These are phyloP conservation scores for Daldinia caldariorum DNA, from an alignment of 495 filamentous ascomycete species.

Conservation along the genomic window DNA sequence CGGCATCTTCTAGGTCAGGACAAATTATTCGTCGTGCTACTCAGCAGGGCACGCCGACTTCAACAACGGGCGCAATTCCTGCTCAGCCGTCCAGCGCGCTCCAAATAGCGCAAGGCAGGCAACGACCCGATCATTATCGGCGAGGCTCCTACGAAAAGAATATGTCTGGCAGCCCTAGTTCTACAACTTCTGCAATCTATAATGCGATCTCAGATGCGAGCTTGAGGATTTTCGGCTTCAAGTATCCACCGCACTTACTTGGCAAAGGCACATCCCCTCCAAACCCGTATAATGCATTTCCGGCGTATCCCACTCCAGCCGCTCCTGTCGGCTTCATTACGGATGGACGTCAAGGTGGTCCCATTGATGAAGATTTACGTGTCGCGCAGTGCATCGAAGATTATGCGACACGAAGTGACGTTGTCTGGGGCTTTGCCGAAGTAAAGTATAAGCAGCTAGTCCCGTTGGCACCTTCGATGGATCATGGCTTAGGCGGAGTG, in stretches of 20 bases:
- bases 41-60: slow-evolving; percentile 70
- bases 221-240: slow-evolving; percentile 80
- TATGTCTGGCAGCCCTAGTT: slow-evolving; percentile 78
- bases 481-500: slow-evolving; percentile 71
- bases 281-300: slow-evolving; percentile 80
- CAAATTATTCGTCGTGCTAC: slow-evolving; percentile 64
- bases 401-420: slow-evolving; percentile 88
- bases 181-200: slow-evolving; percentile 86
- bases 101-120: slow-evolving; percentile 69
- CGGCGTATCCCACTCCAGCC: slow-evolving; percentile 78
- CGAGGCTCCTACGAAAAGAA: slow-evolving; percentile 80
- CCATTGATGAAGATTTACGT: slow-evolving; percentile 81
- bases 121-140: slow-evolving; percentile 70
- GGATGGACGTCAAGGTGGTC: slow-evolving; percentile 69
- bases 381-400: slow-evolving; percentile 87
- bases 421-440: slow-evolving; percentile 96
- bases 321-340: slow-evolving; percentile 66
- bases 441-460: slow-evolving; percentile 98
- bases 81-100: slow-evolving; percentile 68
- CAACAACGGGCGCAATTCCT: slow-evolving; percentile 67
- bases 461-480: slow-evolving; percentile 81
- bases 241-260: slow-evolving; percentile 71
- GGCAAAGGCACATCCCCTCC: slow-evolving; percentile 80
- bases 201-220: slow-evolving; percentile 96
- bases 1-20: slow-evolving; percentile 56